Conservation (phyloP, 352 stramenopile genomes). For the Phytopythium sindhum region DNA sequence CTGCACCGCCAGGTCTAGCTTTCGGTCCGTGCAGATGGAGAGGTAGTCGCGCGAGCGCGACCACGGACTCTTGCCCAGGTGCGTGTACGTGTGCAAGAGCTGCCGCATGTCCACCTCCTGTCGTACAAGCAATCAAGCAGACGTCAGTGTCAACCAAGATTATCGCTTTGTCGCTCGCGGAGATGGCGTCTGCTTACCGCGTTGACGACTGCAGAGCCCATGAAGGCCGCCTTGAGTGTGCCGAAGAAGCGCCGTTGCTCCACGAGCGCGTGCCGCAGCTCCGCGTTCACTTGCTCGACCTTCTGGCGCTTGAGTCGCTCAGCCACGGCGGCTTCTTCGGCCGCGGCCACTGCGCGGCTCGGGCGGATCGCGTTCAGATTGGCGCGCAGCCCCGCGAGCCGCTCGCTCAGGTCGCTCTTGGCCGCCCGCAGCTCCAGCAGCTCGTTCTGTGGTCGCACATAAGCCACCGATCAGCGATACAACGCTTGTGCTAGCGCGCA, state of each 20-base stretch:
- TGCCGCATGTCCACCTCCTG: conserved; percentile 45
- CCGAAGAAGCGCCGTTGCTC: conserved; percentile 41
- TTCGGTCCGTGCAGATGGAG: conserved; percentile 20
- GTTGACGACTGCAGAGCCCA: conserved; percentile 17
- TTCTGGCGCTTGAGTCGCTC: conserved; percentile 28
- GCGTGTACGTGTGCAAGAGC: conserved; percentile 57
- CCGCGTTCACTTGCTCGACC: conserved; percentile 39
- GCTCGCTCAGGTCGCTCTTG: conserved; percentile 25
- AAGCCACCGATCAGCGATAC: not conserved
- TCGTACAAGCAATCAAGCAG: conserved; percentile 8
- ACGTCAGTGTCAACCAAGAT: not conserved
- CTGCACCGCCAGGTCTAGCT: conserved; percentile 31
- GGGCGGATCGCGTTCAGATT: conserved; percentile 26
- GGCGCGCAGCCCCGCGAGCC: conserved; percentile 29
- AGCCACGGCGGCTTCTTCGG: conserved; percentile 28
- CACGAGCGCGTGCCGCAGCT: conserved; percentile 46
- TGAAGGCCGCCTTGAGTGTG: conserved; percentile 34
- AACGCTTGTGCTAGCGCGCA: no score
- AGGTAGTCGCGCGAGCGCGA: conserved; percentile 20
- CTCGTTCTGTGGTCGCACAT: conserved; percentile 14
- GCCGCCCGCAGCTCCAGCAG: conserved; percentile 36
- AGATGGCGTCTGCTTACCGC: not conserved
- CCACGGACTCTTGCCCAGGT: conserved; percentile 22
- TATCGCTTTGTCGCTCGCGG: no score
- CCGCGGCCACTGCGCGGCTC: conserved; percentile 18